A percentile compares a stretch with the other conserved stretches of the same genome.
Evolutionary conservation across 2,329 filamentous ascomycete species (phyloP).

Genomic region (Paracamarosporium sp.): DNA sequence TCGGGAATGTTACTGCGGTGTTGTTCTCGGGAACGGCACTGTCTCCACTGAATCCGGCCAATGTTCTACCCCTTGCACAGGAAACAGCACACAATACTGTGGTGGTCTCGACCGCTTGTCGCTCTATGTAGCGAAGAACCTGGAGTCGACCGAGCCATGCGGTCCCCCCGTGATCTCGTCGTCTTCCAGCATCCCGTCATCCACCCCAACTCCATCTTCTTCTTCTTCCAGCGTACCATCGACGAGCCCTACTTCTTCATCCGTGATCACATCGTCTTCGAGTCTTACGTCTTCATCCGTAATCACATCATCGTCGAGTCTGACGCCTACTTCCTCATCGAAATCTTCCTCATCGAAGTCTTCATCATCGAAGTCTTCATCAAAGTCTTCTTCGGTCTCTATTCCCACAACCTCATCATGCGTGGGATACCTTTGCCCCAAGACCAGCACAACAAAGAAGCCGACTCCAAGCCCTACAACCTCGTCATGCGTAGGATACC

Average conservation of each 20-base stretch:
- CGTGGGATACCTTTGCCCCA: slow-evolving; percentile 1
- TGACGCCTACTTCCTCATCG: background rate
- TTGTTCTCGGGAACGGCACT: slow-evolving; percentile 44
- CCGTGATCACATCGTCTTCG: background rate
- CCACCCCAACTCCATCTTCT: slow-evolving; percentile 8
- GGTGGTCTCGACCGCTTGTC: slow-evolving; percentile 25
- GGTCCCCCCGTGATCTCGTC: slow-evolving; percentile 16
- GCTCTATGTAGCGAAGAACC: slow-evolving; percentile 29
- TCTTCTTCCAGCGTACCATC: slow-evolving; percentile 1
- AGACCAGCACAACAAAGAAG: background rate
- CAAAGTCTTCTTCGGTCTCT: background rate
- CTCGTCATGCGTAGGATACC: background rate
- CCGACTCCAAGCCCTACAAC: too few species aligned
- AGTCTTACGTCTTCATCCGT: background rate
- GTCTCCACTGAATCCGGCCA: slow-evolving; percentile 11
- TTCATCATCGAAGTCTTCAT: too few species aligned
- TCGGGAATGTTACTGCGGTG: slow-evolving; percentile 41
- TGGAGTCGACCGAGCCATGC: slow-evolving; percentile 20
- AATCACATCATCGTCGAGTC: background rate
- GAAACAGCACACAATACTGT: slow-evolving; percentile 17
- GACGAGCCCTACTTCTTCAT: background rate
- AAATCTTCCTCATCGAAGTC: background rate
- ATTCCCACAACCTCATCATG: background rate
- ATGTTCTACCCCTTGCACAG: slow-evolving; percentile 20
- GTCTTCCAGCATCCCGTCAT: slow-evolving; percentile 1